These are phyloP conservation scores for Penicillium fimorum DNA, from an alignment of 495 filamentous ascomycete species.

Conservation along the genomic window DNA sequence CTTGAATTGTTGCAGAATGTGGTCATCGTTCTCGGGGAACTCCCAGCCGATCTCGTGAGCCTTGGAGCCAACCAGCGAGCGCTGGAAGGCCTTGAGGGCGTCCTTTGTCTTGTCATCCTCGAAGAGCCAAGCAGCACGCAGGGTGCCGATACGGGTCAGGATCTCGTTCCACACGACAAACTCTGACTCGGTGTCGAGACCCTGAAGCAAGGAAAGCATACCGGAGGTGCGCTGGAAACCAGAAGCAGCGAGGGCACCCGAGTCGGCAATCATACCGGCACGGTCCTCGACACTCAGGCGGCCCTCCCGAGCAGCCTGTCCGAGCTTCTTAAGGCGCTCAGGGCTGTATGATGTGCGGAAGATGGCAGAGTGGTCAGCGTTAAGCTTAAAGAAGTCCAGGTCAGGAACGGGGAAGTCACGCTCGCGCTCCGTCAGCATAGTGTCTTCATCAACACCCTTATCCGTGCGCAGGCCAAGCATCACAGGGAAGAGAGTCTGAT, in stretches of 20 bases:
- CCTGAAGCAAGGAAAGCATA: conserved; percentile 77
- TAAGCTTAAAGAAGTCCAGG: conserved; percentile 66
- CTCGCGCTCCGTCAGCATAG: conserved; percentile 71
- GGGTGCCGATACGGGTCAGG: conserved; percentile 65
- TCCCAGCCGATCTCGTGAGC: conserved; percentile 86
- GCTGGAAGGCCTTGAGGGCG: conserved; percentile 78
- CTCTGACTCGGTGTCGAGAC: conserved; percentile 78
- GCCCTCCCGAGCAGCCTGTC: conserved; percentile 75
- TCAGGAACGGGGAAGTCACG: conserved; percentile 64
- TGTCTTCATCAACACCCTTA: conserved; percentile 54
- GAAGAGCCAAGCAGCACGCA: conserved; percentile 86
- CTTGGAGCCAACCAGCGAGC: conserved; percentile 68
- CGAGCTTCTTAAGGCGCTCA: conserved; percentile 60
- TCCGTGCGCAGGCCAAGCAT: conserved; percentile 61
- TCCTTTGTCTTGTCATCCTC: conserved; percentile 70
- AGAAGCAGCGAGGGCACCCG: conserved; percentile 82
- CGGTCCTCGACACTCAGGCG: conserved; percentile 90
- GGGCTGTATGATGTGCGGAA: conserved; percentile 65
- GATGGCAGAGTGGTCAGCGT: conserved; percentile 63
- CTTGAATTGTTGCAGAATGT: conserved; percentile 86
- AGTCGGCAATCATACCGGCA: conserved; percentile 94
- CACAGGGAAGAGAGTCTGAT: conserved; percentile 68
- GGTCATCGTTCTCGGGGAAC: conserved; percentile 78
- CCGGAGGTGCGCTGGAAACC: conserved; percentile 94
- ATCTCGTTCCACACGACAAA: conserved; percentile 97